Evolutionary conservation across 73 alveolate genomes (phyloP), one percentile per base, ranked within the genome.

Genomic region (Paramecium octaurelia): DNA sequence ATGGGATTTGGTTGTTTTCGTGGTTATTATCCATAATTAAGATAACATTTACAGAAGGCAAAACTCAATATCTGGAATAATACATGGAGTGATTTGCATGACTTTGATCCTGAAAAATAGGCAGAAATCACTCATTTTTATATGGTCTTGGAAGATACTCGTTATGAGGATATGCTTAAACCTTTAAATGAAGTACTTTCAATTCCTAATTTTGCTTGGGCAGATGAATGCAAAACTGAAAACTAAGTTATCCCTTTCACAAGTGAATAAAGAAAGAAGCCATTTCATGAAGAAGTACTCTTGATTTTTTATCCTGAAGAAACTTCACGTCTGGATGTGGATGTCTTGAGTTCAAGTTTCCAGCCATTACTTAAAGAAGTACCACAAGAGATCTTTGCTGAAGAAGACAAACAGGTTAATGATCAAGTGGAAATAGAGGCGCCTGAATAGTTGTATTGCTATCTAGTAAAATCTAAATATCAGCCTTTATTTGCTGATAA

Each of bases 1-100:
- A 89, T 96, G 84, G 75, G 76, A n/a, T 94, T 96, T 71, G 99
- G 96, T 31, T 97, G 98, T 48, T 96, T 92, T 77, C 93, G 96
- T 73, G 92, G 94, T 20, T 89, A 95, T 38, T 96, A 96, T 87
- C 98, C 99, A 7, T 23, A 35, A 38, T 92, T 86, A 31, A 93
- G 86, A 64, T 64, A 92, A 68, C 96, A 96, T 29, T 94, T 92
- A 27, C 16, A 69, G 59, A 92, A 95, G 4, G 96, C 92, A 24
- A 96, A 95, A 40, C 71, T 96, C 46, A 92, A 96, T 57, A 57
- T 86, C 18, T 93, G 93, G 91, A 93, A 85, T 16, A 96, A 96
- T 83, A 95, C 92, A 44, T 96, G 99, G 98, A 89, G 96, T 68
- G 87, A 92, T 40, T 86, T 96, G 34, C 96, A 88, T 69, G 99